Evolutionary conservation across 768 basidiomycete species (phyloP), one percentile per base, ranked within the genome.

Genomic region (Tulasnella sp.): DNA sequence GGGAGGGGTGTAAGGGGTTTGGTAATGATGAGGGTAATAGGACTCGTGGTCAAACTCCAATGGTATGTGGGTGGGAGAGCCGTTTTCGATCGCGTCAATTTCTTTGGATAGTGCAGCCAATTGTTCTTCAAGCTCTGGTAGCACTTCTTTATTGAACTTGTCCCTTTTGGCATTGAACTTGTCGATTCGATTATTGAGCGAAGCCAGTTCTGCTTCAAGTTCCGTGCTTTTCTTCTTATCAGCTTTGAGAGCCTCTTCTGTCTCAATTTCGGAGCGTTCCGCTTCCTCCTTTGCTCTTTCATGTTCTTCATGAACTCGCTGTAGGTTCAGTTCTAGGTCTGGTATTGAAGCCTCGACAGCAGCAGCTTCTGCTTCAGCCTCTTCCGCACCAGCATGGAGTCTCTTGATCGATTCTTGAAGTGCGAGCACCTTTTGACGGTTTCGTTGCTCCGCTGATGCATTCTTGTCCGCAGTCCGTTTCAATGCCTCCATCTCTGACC

Each of bases 401-500:
- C 86, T 79, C 60, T 85, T 89, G 10, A 83, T 79, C 2, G 88
- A 83, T 60, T 93, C 89, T 62, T 92, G 89, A 33, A 93, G 67
- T 1, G 91, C 86, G 9, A 90, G 72, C 8, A 83, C 77, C 58
- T 89, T 92, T 63, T 93, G 90, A 37, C 79, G 78, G 8, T 81
- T 78, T n/a, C 89, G 76, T 20, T 77, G 70, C 62, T 96, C 92
- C 2, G 76, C 73, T 1, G 77, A 72, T 0, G 74, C 67, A 49
- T 83, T 76, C 58, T 88, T 89, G 58, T 93, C 90, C 3, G 81
- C 80, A 1, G 86, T 76, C 3, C 86, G 77, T 62, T 84, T 87
- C 47, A 92, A 72, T 0, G 75, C 73, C 31, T 92, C 85, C 37
- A 93, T 89, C 65, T 93, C 89, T 2, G 79, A 70, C 27, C 84